phyloP scores from a whole-genome alignment of 2,329 filamentous ascomycete genomes.

The Pseudogymnoascus sp. region DNA sequence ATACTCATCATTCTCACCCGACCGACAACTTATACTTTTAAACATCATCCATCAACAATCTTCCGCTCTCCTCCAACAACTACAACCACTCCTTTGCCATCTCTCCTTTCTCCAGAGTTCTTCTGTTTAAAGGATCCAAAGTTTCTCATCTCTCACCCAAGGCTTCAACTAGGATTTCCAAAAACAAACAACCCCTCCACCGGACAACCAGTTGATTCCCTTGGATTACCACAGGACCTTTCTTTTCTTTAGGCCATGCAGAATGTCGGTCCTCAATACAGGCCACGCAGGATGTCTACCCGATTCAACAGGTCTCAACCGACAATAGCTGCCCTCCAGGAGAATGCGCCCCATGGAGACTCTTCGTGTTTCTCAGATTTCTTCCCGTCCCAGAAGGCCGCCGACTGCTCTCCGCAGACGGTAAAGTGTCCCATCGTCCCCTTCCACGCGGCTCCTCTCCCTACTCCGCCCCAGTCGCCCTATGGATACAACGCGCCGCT shows the following conservation, averaged over 20 bases:
- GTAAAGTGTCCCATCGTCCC: background rate
- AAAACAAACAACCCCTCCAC: background rate
- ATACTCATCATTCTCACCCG: background rate
- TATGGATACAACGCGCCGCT: background rate
- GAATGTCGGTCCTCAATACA: constrained; percentile 7
- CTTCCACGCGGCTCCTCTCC: background rate
- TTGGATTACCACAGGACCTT: background rate
- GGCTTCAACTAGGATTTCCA: background rate
- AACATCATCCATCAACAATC: constrained; percentile 16
- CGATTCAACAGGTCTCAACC: background rate
- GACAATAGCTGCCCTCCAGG: background rate
- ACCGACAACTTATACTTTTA: background rate
- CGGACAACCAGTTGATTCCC: background rate
- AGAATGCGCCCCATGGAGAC: background rate
- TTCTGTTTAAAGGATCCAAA: background rate
- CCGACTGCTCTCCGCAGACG: background rate
- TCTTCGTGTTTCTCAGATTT: background rate
- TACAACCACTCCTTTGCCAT: constrained; percentile 18
- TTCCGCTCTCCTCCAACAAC: background rate
- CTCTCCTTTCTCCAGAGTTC: background rate
- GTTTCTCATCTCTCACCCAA: background rate
- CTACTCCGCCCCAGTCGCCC: background rate
- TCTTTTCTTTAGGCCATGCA: constrained; percentile 2
- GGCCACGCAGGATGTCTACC: constrained; percentile 5
- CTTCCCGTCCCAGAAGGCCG: background rate